phyloP scores from a whole-genome alignment of 2,329 filamentous ascomycete species.

The Cladobotryum mycophilum region DNA sequence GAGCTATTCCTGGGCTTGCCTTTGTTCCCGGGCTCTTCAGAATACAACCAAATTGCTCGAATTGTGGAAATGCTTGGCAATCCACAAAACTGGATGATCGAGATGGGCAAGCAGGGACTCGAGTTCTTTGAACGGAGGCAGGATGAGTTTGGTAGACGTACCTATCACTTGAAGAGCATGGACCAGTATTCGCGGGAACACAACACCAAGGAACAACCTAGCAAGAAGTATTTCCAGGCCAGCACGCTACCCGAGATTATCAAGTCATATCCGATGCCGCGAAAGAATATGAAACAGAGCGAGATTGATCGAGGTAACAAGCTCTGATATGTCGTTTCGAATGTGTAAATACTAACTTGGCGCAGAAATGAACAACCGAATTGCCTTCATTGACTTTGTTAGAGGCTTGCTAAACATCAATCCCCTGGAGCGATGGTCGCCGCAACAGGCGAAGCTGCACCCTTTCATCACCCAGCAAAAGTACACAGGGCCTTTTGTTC shows the following conservation, averaged over 20 bases:
- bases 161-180: conserved; percentile 91
- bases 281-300: conserved; percentile 98
- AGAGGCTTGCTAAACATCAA: conserved; percentile 90
- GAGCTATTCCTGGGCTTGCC: conserved; percentile 93
- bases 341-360: conserved; percentile 6
- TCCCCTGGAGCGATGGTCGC: conserved; percentile 93
- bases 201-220: conserved; percentile 94
- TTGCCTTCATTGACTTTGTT: conserved; percentile 97
- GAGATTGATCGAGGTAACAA: conserved; percentile 85
- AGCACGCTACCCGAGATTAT: conserved; percentile 95
- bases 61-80: conserved; percentile 98
- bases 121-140: conserved; percentile 93
- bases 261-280: conserved; percentile 93
- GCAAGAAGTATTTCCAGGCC: conserved; percentile 98
- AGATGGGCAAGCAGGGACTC: conserved; percentile 95
- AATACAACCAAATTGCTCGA: conserved; percentile 96
- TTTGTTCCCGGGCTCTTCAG: conserved; percentile 91
- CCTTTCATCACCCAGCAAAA: conserved; percentile 99
- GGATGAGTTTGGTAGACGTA: conserved; percentile 88
- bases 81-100: conserved; percentile 97
- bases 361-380: conserved; percentile 94
- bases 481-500: conserved; percentile 91
- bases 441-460: conserved; percentile 93
- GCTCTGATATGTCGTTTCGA: not conserved
- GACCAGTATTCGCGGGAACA: conserved; percentile 96